Evolutionary conservation across 768 basidiomycete genomes (phyloP).

Genomic region (Pleurotus ostreatus): DNA sequence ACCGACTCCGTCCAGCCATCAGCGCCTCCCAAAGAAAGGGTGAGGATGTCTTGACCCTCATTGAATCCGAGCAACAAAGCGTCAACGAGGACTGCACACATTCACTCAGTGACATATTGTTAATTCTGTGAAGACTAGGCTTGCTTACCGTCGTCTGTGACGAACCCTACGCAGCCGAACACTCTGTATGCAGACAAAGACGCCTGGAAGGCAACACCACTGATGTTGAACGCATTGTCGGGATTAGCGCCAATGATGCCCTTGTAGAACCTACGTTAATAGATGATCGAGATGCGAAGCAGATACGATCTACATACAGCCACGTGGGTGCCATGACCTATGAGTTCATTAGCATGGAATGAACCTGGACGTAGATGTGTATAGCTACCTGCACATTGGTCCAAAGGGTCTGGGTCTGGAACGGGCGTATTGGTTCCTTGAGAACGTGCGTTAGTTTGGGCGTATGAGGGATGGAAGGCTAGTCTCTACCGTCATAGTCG

Average conservation of each 20-base stretch:
- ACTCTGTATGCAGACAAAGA: conserved; percentile 52
- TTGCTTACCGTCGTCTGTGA: conserved; percentile 47
- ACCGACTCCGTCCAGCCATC: conserved; percentile 63
- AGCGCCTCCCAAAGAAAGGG: conserved; percentile 59
- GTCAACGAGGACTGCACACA: conserved; percentile 32
- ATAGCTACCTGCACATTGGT: conserved; percentile 38
- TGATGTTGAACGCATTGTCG: conserved; percentile 59
- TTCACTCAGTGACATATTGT: background rate
- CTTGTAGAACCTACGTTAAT: conserved; percentile 11
- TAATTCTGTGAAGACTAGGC: background rate
- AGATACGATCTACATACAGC: conserved; percentile 26
- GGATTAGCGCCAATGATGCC: conserved; percentile 64
- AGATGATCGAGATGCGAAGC: conserved; percentile 19
- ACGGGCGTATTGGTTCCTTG: conserved; percentile 42
- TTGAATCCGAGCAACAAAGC: conserved; percentile 46
- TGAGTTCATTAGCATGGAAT: background rate
- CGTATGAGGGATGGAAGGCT: background rate
- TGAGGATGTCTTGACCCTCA: conserved; percentile 60
- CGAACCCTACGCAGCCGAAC: conserved; percentile 53
- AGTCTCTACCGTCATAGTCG: conserved; percentile 35
- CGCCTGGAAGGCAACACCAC: conserved; percentile 65
- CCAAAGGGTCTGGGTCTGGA: conserved; percentile 48
- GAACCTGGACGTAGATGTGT: conserved; percentile 8
- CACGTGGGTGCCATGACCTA: conserved; percentile 53
- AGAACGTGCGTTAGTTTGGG: background rate